Percentiles rank a stretch among this genome's conserved stretches.
These are phyloP conservation scores for Saturnispora hagleri DNA, from an alignment of 805 yeast species.

Conservation along the genomic window DNA sequence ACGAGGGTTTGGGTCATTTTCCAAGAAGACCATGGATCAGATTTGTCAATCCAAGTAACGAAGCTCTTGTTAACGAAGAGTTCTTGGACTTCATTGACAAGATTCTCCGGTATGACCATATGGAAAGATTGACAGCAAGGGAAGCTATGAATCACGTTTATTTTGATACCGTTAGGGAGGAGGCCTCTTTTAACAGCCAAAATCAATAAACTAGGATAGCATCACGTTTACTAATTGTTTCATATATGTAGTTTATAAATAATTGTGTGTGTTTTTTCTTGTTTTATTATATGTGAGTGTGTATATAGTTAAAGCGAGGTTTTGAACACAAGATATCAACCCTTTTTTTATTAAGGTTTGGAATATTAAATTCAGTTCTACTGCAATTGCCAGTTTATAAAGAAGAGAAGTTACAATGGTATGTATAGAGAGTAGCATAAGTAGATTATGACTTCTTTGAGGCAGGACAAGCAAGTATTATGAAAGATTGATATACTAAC, in stretches of 20 bases:
- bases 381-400: not conserved
- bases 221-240: not conserved
- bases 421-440: not conserved
- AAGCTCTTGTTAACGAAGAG: slow-evolving; percentile 57
- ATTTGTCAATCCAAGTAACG: slow-evolving; percentile 63
- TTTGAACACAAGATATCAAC: not conserved
- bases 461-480: not conserved
- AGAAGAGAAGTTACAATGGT: slow-evolving; percentile 2
- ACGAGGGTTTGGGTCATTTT: slow-evolving; percentile 66
- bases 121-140: slow-evolving; percentile 76
- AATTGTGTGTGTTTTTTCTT: not conserved
- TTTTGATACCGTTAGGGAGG: slow-evolving; percentile 25
- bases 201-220: not conserved
- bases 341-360: not conserved
- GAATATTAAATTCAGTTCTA: not conserved
- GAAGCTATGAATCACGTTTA: slow-evolving; percentile 74
- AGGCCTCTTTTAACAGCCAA: not conserved
- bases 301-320: not conserved
- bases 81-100: slow-evolving; percentile 76
- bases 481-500: slow-evolving; percentile 1
- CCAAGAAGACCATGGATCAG: slow-evolving; percentile 81
- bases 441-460: not conserved
- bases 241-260: not conserved
- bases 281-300: not conserved
- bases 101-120: slow-evolving; percentile 78